Evolutionary conservation across 306 rosid species (phyloP).

Genomic region (Medicago ruthenica): DNA sequence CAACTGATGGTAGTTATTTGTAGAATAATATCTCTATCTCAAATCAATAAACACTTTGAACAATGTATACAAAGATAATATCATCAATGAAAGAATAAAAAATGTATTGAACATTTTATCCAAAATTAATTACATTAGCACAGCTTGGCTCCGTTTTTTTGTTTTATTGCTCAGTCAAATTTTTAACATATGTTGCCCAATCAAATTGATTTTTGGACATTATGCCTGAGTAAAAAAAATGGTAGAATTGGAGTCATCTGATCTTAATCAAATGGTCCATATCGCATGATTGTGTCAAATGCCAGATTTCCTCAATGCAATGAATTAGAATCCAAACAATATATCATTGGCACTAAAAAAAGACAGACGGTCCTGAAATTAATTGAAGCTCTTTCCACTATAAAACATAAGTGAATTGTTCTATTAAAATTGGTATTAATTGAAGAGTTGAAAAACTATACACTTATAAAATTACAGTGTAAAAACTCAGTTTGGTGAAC

Average conservation of each 20-base stretch:
- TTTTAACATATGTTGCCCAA: no score
- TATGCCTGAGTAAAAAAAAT: no score
- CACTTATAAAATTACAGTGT: not conserved
- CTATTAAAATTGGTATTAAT: not conserved
- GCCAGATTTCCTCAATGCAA: not conserved
- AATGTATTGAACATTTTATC: no score
- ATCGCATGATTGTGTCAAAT: not conserved
- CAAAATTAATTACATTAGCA: no score
- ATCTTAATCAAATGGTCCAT: not conserved
- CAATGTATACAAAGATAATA: not conserved
- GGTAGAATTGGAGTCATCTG: not conserved
- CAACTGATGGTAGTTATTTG: not conserved
- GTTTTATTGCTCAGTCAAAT: no score
- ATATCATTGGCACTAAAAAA: not conserved
- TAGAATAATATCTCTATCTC: not conserved
- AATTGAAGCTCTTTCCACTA: not conserved
- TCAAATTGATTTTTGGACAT: no score
- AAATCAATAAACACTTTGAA: not conserved
- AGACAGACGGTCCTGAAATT: not conserved
- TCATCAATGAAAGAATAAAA: not conserved
- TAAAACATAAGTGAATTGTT: not conserved
- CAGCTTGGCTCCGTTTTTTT: no score
- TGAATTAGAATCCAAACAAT: not conserved
- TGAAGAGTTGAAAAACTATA: not conserved
- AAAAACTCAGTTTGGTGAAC: slow-evolving; percentile 27